Conservation (phyloP, 1,139 yeast species). For the Kodamaea sp. region DNA sequence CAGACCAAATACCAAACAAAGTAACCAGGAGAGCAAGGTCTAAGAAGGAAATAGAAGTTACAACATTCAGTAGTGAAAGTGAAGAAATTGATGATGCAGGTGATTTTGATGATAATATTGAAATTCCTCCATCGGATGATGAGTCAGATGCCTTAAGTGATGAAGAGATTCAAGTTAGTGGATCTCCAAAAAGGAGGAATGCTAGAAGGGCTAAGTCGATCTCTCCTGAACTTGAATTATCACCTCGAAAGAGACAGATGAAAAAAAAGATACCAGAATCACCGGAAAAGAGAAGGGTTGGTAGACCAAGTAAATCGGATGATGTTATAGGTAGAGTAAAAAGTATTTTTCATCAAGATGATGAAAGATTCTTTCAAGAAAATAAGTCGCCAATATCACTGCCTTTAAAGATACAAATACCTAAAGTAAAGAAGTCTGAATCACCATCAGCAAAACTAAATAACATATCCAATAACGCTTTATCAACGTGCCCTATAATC, state of each 20-base stretch:
- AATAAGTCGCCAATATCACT: slow-evolving; percentile 10
- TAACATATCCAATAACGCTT: not conserved
- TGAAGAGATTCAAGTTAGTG: slow-evolving; percentile 1
- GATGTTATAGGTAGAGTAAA: slow-evolving; percentile 30
- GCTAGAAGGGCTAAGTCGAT: not conserved
- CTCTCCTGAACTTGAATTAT: not conserved
- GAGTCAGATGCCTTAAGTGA: slow-evolving; percentile 16
- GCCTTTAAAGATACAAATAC: slow-evolving; percentile 3
- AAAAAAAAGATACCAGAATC: slow-evolving; percentile 1
- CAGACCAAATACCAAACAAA: slow-evolving; percentile 1
- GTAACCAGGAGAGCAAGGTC: not conserved
- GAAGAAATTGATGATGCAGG: slow-evolving; percentile 6
- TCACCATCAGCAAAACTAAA: not conserved
- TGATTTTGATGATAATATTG: not conserved
- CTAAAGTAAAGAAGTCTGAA: not conserved
- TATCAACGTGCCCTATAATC: slow-evolving; percentile 21
- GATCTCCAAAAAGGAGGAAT: slow-evolving; percentile 2
- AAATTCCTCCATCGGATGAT: slow-evolving; percentile 10
- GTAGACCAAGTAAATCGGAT: slow-evolving; percentile 37
- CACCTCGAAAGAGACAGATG: not conserved
- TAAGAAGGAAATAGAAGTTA: slow-evolving; percentile 2
- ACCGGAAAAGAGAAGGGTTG: slow-evolving; percentile 19
- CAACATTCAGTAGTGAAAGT: not conserved
- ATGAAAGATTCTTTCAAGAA: slow-evolving; percentile 23
- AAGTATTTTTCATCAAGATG: slow-evolving; percentile 35